These are phyloP conservation scores for Coleophoma eucalyptorum DNA, from an alignment of 2,329 filamentous ascomycete genomes.

Conservation along the genomic window DNA sequence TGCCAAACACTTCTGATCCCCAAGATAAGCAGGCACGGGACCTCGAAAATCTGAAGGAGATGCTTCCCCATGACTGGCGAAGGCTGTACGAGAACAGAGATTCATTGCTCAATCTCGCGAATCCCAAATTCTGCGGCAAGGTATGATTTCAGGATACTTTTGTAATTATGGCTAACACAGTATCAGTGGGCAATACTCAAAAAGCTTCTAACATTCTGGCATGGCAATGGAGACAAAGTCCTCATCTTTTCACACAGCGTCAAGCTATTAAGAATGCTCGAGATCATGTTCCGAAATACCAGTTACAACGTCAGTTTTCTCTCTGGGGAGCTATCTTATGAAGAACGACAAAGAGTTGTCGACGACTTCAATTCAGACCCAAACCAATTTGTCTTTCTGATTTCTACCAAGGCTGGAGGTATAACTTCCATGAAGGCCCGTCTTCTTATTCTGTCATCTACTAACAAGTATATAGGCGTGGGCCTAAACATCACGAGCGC, in stretches of 20 bases:
- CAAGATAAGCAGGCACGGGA: conserved; percentile 76
- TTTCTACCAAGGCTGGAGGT: conserved; percentile 85
- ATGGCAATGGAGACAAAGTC: conserved; percentile 86
- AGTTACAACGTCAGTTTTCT: conserved; percentile 89
- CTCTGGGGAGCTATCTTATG: conserved; percentile 78
- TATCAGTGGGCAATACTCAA: conserved; percentile 81
- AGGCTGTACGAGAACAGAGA: conserved; percentile 72
- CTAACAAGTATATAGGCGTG: conserved; percentile 45
- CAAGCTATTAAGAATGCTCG: conserved; percentile 76
- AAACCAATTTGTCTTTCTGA: conserved; percentile 88
- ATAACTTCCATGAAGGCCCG: not conserved
- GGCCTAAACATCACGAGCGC: conserved; percentile 96
- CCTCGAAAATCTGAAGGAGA: conserved; percentile 67
- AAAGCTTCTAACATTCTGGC: conserved; percentile 85
- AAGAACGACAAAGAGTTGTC: conserved; percentile 77
- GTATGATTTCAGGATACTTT: conserved; percentile 4
- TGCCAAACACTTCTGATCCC: conserved; percentile 62
- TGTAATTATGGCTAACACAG: conserved; percentile 1
- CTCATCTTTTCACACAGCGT: conserved; percentile 94
- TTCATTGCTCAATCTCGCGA: conserved; percentile 74
- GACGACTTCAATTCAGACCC: conserved; percentile 90
- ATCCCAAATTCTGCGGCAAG: conserved; percentile 91
- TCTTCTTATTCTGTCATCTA: not conserved
- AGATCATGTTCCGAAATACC: conserved; percentile 81
- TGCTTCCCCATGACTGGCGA: conserved; percentile 72